Percentiles rank a stretch among this genome's conserved stretches.
These are phyloP conservation scores for Globomyces sp. DNA, from an alignment of 371 early-diverging fungal genomes.

Conservation along the genomic window DNA sequence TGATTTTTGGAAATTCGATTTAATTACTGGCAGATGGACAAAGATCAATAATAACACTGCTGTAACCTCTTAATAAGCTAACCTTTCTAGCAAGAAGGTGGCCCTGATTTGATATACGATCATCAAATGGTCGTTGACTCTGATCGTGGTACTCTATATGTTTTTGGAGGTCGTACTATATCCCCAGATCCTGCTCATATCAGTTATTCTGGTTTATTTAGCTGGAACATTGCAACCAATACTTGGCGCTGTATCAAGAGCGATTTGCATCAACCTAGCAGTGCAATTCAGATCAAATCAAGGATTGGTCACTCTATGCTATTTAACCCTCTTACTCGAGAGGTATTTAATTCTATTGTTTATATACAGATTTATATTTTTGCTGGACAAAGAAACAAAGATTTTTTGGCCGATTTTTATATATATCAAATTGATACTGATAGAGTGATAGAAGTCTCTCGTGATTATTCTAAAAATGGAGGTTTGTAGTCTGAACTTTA, in stretches of 20 bases:
- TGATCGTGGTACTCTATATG: conserved; percentile 65
- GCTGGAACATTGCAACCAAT: conserved; percentile 63
- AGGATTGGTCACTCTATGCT: conserved; percentile 91
- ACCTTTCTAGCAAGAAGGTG: conserved; percentile 53
- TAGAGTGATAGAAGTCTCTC: conserved; percentile 64
- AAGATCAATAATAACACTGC: conserved; percentile 72
- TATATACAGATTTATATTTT: conserved; percentile 67
- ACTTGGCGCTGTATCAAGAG: conserved; percentile 68
- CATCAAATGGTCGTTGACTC: conserved; percentile 93
- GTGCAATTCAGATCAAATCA: conserved; percentile 57
- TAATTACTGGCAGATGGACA: conserved; percentile 66
- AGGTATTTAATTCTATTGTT: conserved; percentile 12
- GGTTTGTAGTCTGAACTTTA: conserved; percentile 20
- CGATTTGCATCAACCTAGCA: conserved; percentile 35
- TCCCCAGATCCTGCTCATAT: conserved; percentile 57
- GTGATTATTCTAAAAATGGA: conserved; percentile 66
- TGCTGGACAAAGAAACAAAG: conserved; percentile 83
- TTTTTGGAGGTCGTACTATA: conserved; percentile 87
- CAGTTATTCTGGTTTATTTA: conserved; percentile 81
- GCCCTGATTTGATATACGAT: conserved; percentile 89
- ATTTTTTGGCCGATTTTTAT: conserved; percentile 70
- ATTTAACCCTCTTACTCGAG: conserved; percentile 66
- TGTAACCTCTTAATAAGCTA: conserved; percentile 24
- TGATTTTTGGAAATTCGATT: conserved; percentile 88
- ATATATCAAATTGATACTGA: conserved; percentile 78